phyloP scores from a whole-genome alignment of 2,329 filamentous ascomycete species.

The Diaporthe eres region DNA sequence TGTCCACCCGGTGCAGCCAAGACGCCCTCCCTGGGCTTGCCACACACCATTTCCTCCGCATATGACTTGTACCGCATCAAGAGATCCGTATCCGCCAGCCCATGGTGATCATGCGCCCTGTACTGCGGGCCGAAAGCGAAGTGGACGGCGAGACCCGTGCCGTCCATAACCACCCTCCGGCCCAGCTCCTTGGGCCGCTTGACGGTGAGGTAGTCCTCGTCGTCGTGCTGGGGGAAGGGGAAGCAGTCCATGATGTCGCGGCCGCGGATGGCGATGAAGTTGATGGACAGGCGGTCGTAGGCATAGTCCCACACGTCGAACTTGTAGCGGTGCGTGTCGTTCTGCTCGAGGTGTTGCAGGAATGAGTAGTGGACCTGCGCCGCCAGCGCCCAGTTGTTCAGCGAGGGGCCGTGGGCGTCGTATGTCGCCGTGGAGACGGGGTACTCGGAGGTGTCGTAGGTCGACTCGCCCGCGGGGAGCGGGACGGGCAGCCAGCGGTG shows the following conservation, averaged over 20 bases:
- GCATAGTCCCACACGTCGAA: conserved; percentile 65
- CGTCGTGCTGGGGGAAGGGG: conserved; percentile 60
- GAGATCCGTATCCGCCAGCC: conserved; percentile 66
- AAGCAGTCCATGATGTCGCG: conserved; percentile 63
- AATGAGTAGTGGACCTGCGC: conserved; percentile 64
- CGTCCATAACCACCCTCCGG: conserved; percentile 65
- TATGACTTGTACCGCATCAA: conserved; percentile 67
- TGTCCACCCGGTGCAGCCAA: not conserved
- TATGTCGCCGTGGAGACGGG: conserved; percentile 65
- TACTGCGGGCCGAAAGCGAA: conserved; percentile 63
- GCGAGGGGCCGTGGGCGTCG: conserved; percentile 58
- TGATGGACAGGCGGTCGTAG: conserved; percentile 65
- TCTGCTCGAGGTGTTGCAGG: conserved; percentile 64
- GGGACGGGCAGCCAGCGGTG: conserved; percentile 66
- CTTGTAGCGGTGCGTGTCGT: conserved; percentile 61
- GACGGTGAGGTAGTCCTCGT: conserved; percentile 59
- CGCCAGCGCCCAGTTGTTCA: conserved; percentile 65
- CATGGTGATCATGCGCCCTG: conserved; percentile 44
- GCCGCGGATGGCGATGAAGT: conserved; percentile 68
- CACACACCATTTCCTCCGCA: conserved; percentile 66
- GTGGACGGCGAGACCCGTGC: conserved; percentile 66
- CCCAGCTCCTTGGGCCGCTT: conserved; percentile 55
- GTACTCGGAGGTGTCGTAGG: conserved; percentile 58
- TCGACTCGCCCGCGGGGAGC: conserved; percentile 49
- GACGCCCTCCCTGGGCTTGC: not conserved